Percentiles rank a stretch among this genome's conserved stretches.
These are phyloP conservation scores for Physcomitrellopsis africana DNA, from an alignment of 225 moss, liverwort and hornwort species.

Conservation along the genomic window DNA sequence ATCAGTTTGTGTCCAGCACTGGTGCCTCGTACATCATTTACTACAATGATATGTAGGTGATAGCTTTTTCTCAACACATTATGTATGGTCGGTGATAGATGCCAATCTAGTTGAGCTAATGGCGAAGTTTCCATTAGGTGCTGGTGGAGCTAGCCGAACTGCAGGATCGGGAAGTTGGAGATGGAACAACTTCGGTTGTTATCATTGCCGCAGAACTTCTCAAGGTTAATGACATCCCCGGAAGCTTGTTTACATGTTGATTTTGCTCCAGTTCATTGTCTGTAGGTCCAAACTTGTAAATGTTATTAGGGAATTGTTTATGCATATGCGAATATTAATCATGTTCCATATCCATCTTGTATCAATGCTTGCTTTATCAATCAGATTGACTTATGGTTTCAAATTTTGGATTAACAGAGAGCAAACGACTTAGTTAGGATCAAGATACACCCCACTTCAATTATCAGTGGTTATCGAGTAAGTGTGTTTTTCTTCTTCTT, in stretches of 20 bases:
- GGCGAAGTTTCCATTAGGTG: constrained; percentile 49
- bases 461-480: constrained; percentile 90
- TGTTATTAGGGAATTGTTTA: not conserved
- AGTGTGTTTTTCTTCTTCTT: constrained; percentile 28
- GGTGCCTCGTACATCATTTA: not conserved
- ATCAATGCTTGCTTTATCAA: not conserved
- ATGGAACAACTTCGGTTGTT: constrained; percentile 94
- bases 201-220: constrained; percentile 93
- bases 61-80: not conserved
- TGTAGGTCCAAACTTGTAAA: not conserved
- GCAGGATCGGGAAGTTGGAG: constrained; percentile 91
- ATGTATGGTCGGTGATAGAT: not conserved
- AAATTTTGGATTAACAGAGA: constrained; percentile 55
- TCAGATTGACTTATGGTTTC: constrained; percentile 9
- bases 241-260: constrained; percentile 7
- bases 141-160: constrained; percentile 86
- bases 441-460: constrained; percentile 94
- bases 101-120: not conserved
- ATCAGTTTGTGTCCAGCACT: not conserved
- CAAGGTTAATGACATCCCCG: constrained; percentile 42
- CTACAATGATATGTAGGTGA: not conserved
- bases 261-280: not conserved
- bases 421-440: constrained; percentile 90
- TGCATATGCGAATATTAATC: not conserved
- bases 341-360: not conserved